Evolutionary conservation across 192 early-diverging fungal species (phyloP).

Genomic region (Entrophospora sp.): DNA sequence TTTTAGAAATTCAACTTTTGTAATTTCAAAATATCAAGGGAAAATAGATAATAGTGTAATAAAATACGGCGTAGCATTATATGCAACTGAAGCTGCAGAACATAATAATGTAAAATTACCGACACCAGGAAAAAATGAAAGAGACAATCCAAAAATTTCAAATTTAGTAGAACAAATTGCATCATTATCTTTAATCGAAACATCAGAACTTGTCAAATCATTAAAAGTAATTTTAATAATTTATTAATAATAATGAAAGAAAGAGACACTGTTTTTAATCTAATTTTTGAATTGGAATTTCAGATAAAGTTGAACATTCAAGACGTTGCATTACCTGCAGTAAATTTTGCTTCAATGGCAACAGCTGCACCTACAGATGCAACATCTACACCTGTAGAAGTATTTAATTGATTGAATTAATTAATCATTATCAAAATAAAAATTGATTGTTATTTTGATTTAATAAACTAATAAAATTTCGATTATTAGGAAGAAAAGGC

Average conservation of each 20-base stretch:
- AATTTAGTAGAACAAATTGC: conserved; percentile 86
- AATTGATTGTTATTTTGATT: background rate
- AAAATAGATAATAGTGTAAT: too few relatives aligned
- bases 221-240: too few relatives aligned
- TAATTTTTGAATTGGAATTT: background rate
- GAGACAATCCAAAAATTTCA: conserved; percentile 60
- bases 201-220: conserved; percentile 83
- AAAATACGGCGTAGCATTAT: too few relatives aligned
- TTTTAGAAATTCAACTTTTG: too few relatives aligned
- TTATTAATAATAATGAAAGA: conserved; percentile 76
- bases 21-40: too few relatives aligned
- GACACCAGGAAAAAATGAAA: conserved; percentile 50
- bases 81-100: conserved; percentile 30
- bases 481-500: conserved; percentile 65
- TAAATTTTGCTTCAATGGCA: conserved; percentile 54
- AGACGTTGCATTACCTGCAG: conserved; percentile 79
- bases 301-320: conserved; percentile 82
- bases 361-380: conserved; percentile 49
- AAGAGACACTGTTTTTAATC: background rate
- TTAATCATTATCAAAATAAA: conserved; percentile 1
- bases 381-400: conserved; percentile 59
- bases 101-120: conserved; percentile 46
- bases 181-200: conserved; percentile 83
- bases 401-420: conserved; percentile 47
- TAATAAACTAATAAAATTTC: background rate